phyloP scores from a whole-genome alignment of 768 basidiomycete species.

The Lactifluus volemus region DNA sequence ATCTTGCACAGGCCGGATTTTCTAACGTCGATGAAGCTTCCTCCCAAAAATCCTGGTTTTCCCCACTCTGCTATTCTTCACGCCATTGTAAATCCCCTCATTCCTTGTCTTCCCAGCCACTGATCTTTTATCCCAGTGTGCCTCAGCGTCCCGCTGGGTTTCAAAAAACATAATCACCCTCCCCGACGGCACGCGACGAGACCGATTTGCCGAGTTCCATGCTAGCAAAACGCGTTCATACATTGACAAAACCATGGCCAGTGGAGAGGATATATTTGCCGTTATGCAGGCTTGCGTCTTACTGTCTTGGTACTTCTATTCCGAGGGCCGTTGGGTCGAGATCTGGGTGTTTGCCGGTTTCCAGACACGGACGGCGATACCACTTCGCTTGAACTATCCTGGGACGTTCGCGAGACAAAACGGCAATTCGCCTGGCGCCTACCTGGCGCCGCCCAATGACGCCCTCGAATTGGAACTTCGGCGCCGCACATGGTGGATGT shows the following conservation, averaged over 20 bases:
- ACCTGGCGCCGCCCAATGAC: conserved; percentile 72
- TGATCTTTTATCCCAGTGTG: conserved; percentile 45
- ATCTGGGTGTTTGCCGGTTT: conserved; percentile 88
- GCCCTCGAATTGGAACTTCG: conserved; percentile 67
- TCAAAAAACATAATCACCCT: conserved; percentile 56
- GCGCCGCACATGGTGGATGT: conserved; percentile 88
- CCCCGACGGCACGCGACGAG: conserved; percentile 70
- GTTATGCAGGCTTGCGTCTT: conserved; percentile 84
- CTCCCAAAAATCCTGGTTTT: conserved; percentile 74
- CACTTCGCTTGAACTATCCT: conserved; percentile 76
- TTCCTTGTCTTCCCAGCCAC: background rate
- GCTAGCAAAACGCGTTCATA: conserved; percentile 80
- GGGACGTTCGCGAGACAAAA: conserved; percentile 70
- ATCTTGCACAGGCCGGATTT: conserved; percentile 79
- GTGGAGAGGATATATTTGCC: conserved; percentile 76
- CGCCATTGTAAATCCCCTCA: conserved; percentile 56
- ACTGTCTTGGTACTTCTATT: conserved; percentile 86
- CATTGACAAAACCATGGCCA: conserved; percentile 87
- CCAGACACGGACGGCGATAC: conserved; percentile 73
- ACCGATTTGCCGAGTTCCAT: conserved; percentile 82
- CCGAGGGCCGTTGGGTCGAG: conserved; percentile 85
- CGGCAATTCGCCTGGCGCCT: conserved; percentile 64
- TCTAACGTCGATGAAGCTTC: conserved; percentile 66
- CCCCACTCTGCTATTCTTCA: conserved; percentile 87
- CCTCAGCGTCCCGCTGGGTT: conserved; percentile 76